Base-by-base conservation (phyloP, 129 eudicot genomes). In the Flaveria bidentis region DNA sequence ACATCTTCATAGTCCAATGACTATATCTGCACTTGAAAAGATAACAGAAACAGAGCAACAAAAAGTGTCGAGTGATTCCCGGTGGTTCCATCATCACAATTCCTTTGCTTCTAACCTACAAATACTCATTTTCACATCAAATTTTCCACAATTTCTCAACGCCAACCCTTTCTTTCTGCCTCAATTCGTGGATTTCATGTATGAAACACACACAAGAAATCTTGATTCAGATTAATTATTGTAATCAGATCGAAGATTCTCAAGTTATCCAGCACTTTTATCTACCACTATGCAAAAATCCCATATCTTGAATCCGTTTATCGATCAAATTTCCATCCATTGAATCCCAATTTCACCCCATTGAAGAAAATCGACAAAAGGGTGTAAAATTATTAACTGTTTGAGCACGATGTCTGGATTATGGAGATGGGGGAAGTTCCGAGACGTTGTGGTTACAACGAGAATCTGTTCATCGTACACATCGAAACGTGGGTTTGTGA, bases 361-460 rank as follows among this genome's bases (percentile, higher is more conserved):
- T 62, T 62, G 12, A 13, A 57, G 52, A 56, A 56, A 73, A n/a
- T 74, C 30, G 60, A 61, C 13, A 45, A 44, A 11, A 26, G 12
- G 5, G 26, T 10, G n/a, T 60, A 26, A 10, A 61, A 2, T 36
- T 36, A 61, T 28, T 13, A 13, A 12, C 13, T 26, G 1, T 53
- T 53, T 16, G 57, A 39, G 61, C 15, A 76, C 30, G 57, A 85
- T 91, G 97, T 82, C 88, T 72, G 74, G 76, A 13, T 42, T 88
- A 60, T 84, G 83, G 83, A 81, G 91, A 82, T 86, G 86, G 82
- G 81, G 56, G 67, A 86, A 66, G 36, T 9, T 89, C 44, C 70
- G 80, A 75, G 81, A 74, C 5, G 61, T 81, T 14, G 70, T 78
- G 30, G 57, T 49, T 13, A 55, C 62, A 22, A 65, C 78, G 22